Evolutionary conservation across 1,139 yeast genomes (phyloP).

Genomic region (Zygosaccharomyces pseudobailii): DNA sequence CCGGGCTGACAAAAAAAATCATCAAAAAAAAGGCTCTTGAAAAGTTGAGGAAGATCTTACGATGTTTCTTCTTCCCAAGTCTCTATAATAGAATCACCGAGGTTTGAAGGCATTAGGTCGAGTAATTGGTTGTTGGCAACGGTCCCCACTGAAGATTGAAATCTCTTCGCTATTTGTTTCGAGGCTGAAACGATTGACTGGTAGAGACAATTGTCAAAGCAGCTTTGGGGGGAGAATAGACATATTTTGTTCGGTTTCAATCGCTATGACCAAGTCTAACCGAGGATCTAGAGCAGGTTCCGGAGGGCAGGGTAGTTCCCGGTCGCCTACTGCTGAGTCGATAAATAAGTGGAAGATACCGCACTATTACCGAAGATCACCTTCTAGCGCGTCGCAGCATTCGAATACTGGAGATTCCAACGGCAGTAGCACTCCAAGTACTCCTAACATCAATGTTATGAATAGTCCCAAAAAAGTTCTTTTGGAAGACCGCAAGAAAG

Average conservation of each 20-base stretch:
- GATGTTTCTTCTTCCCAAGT: neutral
- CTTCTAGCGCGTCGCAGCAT: conserved; percentile 7
- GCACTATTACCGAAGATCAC: conserved; percentile 30
- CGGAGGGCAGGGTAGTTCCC: conserved; percentile 2
- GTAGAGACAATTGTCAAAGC: neutral
- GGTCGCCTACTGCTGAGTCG: conserved; percentile 22
- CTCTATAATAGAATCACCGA: neutral
- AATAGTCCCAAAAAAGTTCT: conserved; percentile 31
- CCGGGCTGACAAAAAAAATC: conserved; percentile 5
- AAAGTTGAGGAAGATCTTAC: neutral
- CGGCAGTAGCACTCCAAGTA: conserved; percentile 8
- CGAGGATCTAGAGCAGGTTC: conserved; percentile 6
- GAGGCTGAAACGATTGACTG: neutral
- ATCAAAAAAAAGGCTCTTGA: conserved; percentile 1
- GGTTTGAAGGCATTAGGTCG: neutral
- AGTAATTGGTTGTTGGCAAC: neutral
- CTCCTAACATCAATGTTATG: conserved; percentile 21
- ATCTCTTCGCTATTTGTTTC: neutral
- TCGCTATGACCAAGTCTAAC: conserved; percentile 9
- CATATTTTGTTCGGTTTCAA: neutral
- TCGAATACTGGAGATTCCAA: conserved; percentile 5
- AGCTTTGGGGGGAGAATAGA: neutral
- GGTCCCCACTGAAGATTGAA: neutral
- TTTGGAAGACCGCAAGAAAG: conserved; percentile 23
- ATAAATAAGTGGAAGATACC: conserved; percentile 33